Percentiles rank a stretch among this genome's conserved stretches.
Evolutionary conservation across 352 stramenopile genomes (phyloP).

Genomic region (Phytophthora europaea): DNA sequence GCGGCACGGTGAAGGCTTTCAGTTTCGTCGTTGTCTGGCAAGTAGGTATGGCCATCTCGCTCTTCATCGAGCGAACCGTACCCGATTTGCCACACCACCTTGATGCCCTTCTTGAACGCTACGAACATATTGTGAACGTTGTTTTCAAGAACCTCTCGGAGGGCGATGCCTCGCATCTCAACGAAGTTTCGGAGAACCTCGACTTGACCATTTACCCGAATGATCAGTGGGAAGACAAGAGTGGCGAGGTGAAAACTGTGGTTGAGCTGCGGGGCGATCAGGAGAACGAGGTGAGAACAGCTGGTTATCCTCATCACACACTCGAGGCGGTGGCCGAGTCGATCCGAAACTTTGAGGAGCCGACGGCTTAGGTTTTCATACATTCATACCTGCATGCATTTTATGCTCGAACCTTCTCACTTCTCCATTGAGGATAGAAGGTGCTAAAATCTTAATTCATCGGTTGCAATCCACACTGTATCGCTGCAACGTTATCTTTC

Average conservation of each 20-base stretch:
- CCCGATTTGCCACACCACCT: slow-evolving; percentile 61
- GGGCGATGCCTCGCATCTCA: slow-evolving; percentile 64
- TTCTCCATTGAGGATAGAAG: neutral
- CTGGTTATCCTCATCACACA: slow-evolving; percentile 14
- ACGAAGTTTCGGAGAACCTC: slow-evolving; percentile 66
- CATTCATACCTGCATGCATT: slow-evolving; percentile 1
- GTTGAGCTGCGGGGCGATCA: slow-evolving; percentile 23
- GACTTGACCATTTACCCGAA: slow-evolving; percentile 77
- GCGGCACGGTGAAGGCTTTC: slow-evolving; percentile 58
- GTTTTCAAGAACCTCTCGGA: slow-evolving; percentile 75
- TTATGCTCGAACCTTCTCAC: too few species aligned
- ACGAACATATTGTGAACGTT: slow-evolving; percentile 71
- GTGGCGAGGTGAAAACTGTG: slow-evolving; percentile 7
- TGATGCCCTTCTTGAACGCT: slow-evolving; percentile 55
- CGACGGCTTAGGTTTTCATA: slow-evolving; percentile 5
- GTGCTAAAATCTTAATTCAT: neutral
- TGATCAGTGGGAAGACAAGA: slow-evolving; percentile 61
- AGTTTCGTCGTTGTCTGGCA: slow-evolving; percentile 70
- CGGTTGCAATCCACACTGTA: neutral
- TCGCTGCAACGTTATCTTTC: neutral
- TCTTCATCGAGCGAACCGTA: slow-evolving; percentile 67
- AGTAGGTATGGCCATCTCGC: slow-evolving; percentile 60
- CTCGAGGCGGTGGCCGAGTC: slow-evolving; percentile 27
- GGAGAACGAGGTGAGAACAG: slow-evolving; percentile 22
- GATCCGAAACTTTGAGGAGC: slow-evolving; percentile 11